Base-by-base conservation (phyloP, 192 early-diverging fungal genomes). In the Coemansia umbellata region DNA sequence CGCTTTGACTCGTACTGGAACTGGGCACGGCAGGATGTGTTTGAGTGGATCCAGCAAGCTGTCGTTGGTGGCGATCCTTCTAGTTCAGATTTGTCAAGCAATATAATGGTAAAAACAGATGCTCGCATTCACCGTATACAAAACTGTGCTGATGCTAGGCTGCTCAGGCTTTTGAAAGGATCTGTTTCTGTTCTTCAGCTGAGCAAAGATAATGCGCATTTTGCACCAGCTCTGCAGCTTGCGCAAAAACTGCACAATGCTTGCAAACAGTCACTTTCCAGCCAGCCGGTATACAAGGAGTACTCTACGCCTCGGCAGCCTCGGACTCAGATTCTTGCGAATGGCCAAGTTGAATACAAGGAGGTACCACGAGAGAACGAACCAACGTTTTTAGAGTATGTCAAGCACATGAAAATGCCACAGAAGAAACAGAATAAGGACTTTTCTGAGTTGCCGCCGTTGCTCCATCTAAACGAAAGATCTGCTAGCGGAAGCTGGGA, bases 1-100 rank as follows among this genome's bases (percentile, higher is more conserved):
- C 78, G 52, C 19, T 97, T 90, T 66, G 92, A 97, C 59, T 97
- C 95, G 41, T 84, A 85, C 83, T 97, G 94, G 94, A 94, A 97
- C 81, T 97, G 94, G 93, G 80, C 91, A 43, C 73, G 50, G 47
- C 74, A 70, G 37, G 66, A 45, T 26, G 65, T 37, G 50, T 81
- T 50, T 58, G 61, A 39, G 24, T 31, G 41, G 50, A 89, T 90
- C 57, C 94, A 92, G 58, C 87, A 88, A 66, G 84, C 89, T 41
- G 81, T 94, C 45, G 87, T 84, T 63, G 87, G 82, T 50, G 78
- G 84, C 42, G 82, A 89, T 23, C 85, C 92, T 60, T 84, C 88
- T 45, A 87, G 88, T 48, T 68, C 89, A 31, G 87, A n/a, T n/a
- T n/a, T n/a, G n/a, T n/a, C n/a, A n/a, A n/a, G n/a, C n/a, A n/a